Evolutionary conservation across 331 rosid species (phyloP).

Genomic region (Saraca asoca): DNA sequence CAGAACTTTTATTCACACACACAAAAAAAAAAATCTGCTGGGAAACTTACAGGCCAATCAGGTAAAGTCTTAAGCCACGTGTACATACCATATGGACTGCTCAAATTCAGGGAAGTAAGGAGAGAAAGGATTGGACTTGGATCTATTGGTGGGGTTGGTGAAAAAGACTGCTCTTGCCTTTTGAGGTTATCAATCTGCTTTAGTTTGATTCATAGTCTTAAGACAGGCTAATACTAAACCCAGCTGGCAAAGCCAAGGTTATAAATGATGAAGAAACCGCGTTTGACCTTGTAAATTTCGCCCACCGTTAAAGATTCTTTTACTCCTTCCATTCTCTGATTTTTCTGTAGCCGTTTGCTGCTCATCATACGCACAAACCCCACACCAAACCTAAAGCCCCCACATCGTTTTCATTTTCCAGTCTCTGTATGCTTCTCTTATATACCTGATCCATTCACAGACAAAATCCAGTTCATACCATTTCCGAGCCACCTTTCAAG

Average conservation of each 20-base stretch:
- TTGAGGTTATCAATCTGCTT: too few relatives aligned
- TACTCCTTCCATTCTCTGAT: not conserved
- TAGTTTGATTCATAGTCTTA: too few relatives aligned
- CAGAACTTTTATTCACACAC: too few relatives aligned
- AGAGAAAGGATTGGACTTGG: not conserved
- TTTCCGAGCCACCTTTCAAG: constrained; percentile 19
- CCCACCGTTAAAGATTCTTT: constrained; percentile 16
- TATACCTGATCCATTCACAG: not conserved
- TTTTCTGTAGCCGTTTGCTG: not conserved
- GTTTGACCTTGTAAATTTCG: constrained; percentile 53
- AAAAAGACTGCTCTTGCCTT: not conserved
- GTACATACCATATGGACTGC: constrained; percentile 10
- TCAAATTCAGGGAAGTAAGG: not conserved
- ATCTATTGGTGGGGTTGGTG: not conserved
- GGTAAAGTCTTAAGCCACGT: not conserved
- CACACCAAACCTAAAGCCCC: not conserved
- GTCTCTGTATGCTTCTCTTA: not conserved
- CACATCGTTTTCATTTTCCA: not conserved
- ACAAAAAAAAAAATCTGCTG: too few relatives aligned
- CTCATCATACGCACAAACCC: not conserved
- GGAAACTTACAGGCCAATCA: not conserved
- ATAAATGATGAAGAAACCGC: constrained; percentile 19
- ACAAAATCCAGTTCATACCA: not conserved
- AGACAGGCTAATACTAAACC: not conserved
- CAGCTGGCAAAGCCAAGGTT: not conserved